Evolutionary conservation across 225 moss, liverwort and hornwort species (phyloP).

Genomic region (Climacium dendroides): DNA sequence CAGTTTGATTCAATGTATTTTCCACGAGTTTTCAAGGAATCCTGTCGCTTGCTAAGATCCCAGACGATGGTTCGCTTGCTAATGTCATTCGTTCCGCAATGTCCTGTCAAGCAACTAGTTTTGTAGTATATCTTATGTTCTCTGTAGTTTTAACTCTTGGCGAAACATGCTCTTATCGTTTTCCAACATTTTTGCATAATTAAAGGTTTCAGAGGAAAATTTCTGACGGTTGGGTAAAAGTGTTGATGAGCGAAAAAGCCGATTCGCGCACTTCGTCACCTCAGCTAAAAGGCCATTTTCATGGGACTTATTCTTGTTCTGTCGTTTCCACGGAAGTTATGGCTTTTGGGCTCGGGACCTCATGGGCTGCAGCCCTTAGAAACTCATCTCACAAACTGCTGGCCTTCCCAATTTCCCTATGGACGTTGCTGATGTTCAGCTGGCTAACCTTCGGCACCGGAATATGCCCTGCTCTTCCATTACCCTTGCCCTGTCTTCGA

Average conservation of each 20-base stretch:
- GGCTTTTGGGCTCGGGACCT: conserved; percentile 1
- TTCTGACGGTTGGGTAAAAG: not conserved
- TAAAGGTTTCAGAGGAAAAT: not conserved
- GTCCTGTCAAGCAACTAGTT: not conserved
- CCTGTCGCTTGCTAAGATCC: not conserved
- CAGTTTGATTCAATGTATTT: not conserved
- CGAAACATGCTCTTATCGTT: not conserved
- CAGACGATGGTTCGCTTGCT: not conserved
- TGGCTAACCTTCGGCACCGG: not conserved
- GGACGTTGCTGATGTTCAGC: not conserved
- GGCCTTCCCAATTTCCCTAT: not conserved
- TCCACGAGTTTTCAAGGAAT: not conserved
- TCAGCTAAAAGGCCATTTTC: not conserved
- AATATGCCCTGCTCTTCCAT: not conserved
- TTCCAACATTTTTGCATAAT: not conserved
- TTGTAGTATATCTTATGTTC: not conserved
- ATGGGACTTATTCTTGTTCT: not conserved
- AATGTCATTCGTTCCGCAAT: not conserved
- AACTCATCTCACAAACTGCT: conserved; percentile 1
- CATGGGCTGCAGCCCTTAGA: conserved; percentile 10
- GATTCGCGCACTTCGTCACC: not conserved
- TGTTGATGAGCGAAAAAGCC: not conserved
- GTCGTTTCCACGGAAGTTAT: conserved; percentile 4
- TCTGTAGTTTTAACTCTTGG: not conserved
- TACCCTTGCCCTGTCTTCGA: not conserved